Conservation (phyloP, 768 basidiomycete species). For the Boletus subparvulus region DNA sequence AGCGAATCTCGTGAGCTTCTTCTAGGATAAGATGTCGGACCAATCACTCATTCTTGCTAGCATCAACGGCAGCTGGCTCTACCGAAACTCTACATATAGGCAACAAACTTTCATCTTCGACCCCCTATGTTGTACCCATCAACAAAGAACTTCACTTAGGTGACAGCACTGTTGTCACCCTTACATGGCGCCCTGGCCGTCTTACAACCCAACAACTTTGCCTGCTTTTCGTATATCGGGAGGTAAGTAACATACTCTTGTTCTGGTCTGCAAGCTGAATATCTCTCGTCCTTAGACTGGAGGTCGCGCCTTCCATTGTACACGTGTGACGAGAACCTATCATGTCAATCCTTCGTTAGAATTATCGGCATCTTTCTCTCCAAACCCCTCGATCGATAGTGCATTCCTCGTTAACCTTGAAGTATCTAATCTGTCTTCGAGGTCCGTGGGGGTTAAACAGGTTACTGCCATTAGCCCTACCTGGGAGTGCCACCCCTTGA, state of each 20-base stretch:
- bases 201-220: conserved; percentile 51
- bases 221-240: conserved; percentile 66
- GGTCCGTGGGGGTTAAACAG: conserved; percentile 51
- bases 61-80: conserved; percentile 10
- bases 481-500: conserved; percentile 57
- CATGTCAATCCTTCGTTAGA: conserved; percentile 62
- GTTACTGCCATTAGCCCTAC: conserved; percentile 64
- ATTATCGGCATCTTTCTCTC: conserved; percentile 49
- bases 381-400: conserved; percentile 47
- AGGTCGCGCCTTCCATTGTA: conserved; percentile 53
- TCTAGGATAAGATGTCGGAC: neutral
- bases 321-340: conserved; percentile 52
- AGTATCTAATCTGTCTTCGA: conserved; percentile 49
- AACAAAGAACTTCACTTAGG: conserved; percentile 43
- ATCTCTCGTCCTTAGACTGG: conserved; percentile 38
- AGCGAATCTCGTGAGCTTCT: conserved; percentile 18
- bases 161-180: conserved; percentile 47
- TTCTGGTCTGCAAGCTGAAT: neutral
- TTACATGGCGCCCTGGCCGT: conserved; percentile 53
- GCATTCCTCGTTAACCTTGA: conserved; percentile 56
- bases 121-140: conserved; percentile 49
- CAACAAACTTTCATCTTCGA: conserved; percentile 52
- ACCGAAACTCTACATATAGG: conserved; percentile 44
- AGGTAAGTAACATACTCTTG: conserved; percentile 38
- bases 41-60: conserved; percentile 14